Percentiles rank a stretch among this genome's conserved stretches.
These are phyloP conservation scores for Colletotrichum musicola DNA, from an alignment of 2,329 filamentous ascomycete species.

Conservation along the genomic window DNA sequence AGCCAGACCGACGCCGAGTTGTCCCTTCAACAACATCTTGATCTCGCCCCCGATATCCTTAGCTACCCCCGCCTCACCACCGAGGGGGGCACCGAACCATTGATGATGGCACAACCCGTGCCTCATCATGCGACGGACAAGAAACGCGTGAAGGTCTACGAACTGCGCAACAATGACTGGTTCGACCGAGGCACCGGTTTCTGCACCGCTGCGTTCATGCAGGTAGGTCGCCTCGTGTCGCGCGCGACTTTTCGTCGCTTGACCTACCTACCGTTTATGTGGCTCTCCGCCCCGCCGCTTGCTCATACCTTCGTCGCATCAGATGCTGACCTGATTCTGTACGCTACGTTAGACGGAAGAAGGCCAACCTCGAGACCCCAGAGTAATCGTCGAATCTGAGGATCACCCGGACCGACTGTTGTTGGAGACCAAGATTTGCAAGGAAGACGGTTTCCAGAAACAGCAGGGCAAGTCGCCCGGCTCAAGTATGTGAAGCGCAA, in stretches of 20 bases:
- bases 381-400: constrained; percentile 92
- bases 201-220: constrained; percentile 81
- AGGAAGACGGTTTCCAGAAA: constrained; percentile 97
- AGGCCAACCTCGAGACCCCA: constrained; percentile 80
- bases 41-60: constrained; percentile 66
- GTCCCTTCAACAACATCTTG: constrained; percentile 71
- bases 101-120: constrained; percentile 80
- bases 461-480: constrained; percentile 80
- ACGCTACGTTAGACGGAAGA: constrained; percentile 61
- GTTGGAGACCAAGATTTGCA: constrained; percentile 89
- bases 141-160: constrained; percentile 97
- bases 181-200: constrained; percentile 97
- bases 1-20: constrained; percentile 67
- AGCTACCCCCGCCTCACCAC: constrained; percentile 59
- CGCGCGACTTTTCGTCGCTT: constrained; percentile 21
- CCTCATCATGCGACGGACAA: constrained; percentile 76
- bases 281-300: constrained; percentile 23
- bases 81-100: constrained; percentile 70
- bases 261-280: neutral
- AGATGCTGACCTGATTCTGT: constrained; percentile 23
- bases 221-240: constrained; percentile 66
- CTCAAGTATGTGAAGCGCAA: constrained; percentile 43
- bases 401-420: constrained; percentile 87
- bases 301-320: neutral
- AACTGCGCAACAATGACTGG: constrained; percentile 99